A percentile compares a stretch with the other conserved stretches of the same genome.
Conservation (phyloP, 768 basidiomycete genomes). For the Tephrocybe sp. region DNA sequence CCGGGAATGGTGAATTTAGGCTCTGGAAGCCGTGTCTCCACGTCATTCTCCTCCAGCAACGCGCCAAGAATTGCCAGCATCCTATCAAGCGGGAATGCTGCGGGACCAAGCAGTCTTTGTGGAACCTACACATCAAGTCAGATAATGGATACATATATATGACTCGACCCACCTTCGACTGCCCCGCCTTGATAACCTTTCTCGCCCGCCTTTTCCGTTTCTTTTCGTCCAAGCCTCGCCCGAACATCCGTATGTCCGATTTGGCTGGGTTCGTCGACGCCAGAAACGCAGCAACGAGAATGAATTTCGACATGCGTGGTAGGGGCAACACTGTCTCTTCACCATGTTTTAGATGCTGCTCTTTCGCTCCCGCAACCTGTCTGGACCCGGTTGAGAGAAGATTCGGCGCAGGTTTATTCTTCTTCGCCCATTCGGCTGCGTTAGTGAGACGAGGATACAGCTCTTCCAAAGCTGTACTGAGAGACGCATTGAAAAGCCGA, state of each 20-base stretch:
- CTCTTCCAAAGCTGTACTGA: constrained; percentile 59
- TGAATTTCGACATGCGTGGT: constrained; percentile 6
- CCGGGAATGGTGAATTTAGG: constrained; percentile 54
- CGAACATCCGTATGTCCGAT: constrained; percentile 82
- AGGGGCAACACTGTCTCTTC: constrained; percentile 17
- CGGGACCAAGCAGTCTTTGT: constrained; percentile 77
- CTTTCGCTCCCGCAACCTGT: constrained; percentile 9
- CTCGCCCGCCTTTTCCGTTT: constrained; percentile 47
- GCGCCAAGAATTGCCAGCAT: constrained; percentile 77
- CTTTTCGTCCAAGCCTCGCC: constrained; percentile 66
- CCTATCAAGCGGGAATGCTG: constrained; percentile 75
- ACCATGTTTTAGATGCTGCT: background rate
- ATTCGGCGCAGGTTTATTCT: constrained; percentile 44
- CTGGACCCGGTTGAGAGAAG: constrained; percentile 30
- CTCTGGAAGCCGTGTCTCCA: constrained; percentile 40
- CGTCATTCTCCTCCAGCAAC: constrained; percentile 70
- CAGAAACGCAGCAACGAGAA: constrained; percentile 41
- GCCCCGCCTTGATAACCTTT: constrained; percentile 37
- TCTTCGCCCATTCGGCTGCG: constrained; percentile 58
- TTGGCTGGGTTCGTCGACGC: constrained; percentile 84
- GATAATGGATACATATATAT: constrained; percentile 19
- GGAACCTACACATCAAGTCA: constrained; percentile 44
- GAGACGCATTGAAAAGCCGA: constrained; percentile 58
- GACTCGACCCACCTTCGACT: constrained; percentile 45
- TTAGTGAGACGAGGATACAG: constrained; percentile 69